These are phyloP conservation scores for Bocquillonia castaneifolia DNA, from an alignment of 441 rosid genomes.

Conservation along the genomic window DNA sequence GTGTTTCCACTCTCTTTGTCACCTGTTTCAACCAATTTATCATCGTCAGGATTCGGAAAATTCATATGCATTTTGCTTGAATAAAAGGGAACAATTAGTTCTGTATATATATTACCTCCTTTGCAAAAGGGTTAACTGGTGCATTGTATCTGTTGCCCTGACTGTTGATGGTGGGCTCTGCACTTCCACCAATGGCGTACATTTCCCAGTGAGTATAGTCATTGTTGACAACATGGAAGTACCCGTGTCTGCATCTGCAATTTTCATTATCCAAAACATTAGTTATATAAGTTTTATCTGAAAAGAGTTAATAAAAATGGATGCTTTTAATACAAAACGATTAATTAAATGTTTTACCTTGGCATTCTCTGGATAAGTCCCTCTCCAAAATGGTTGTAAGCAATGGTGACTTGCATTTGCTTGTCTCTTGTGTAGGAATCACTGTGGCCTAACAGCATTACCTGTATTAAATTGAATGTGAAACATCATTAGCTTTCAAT, in stretches of 20 bases:
- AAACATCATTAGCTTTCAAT: constrained; percentile 2
- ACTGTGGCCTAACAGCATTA: constrained; percentile 85
- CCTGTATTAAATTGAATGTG: constrained; percentile 34
- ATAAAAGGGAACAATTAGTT: background rate
- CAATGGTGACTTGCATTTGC: constrained; percentile 90
- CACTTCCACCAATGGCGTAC: constrained; percentile 99
- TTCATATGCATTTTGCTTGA: background rate
- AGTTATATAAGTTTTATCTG: background rate
- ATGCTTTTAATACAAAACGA: background rate
- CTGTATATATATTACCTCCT: constrained; percentile 46
- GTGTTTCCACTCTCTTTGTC: constrained; percentile 82
- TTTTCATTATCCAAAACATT: constrained; percentile 13
- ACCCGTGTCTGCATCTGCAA: constrained; percentile 89
- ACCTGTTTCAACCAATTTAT: constrained; percentile 41
- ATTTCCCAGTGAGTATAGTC: constrained; percentile 99
- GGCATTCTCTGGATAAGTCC: constrained; percentile 99
- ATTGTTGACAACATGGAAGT: constrained; percentile 94
- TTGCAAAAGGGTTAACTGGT: constrained; percentile 65
- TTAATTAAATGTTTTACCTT: constrained; percentile 39
- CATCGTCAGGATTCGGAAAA: background rate
- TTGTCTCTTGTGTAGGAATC: constrained; percentile 81
- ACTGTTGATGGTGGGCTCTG: constrained; percentile 85
- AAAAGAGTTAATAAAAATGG: background rate
- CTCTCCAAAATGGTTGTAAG: constrained; percentile 93
- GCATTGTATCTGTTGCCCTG: constrained; percentile 92